Evolutionary conservation across 2,329 filamentous ascomycete genomes (phyloP).

Genomic region (Penicillium polonicum): DNA sequence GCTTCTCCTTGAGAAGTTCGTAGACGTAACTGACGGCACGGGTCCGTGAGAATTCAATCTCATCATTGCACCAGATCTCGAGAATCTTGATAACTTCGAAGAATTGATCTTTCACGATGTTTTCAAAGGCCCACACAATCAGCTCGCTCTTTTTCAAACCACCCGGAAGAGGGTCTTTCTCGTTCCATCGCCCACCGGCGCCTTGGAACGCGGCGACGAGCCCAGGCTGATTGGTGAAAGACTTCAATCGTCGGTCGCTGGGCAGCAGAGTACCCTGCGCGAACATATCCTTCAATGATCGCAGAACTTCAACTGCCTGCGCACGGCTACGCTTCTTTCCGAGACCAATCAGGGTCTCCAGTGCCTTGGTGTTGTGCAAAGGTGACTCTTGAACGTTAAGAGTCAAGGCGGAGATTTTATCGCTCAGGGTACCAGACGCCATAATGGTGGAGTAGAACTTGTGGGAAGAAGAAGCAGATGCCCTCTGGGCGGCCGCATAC

Average conservation of each 20-base stretch:
- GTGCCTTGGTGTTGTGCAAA: slow-evolving; percentile 83
- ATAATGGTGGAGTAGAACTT: slow-evolving; percentile 98
- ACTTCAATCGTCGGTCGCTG: slow-evolving; percentile 72
- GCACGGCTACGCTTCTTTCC: slow-evolving; percentile 93
- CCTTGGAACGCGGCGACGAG: slow-evolving; percentile 70
- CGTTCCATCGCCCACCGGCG: slow-evolving; percentile 62
- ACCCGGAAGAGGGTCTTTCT: slow-evolving; percentile 69
- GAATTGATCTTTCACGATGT: slow-evolving; percentile 91
- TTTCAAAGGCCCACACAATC: slow-evolving; percentile 86
- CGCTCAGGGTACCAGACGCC: slow-evolving; percentile 90
- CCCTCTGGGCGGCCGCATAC: slow-evolving; percentile 69
- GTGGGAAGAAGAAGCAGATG: slow-evolving; percentile 79
- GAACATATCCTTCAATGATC: slow-evolving; percentile 89
- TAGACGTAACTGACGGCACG: slow-evolving; percentile 88
- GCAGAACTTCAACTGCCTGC: slow-evolving; percentile 88
- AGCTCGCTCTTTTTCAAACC: slow-evolving; percentile 73
- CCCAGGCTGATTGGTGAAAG: slow-evolving; percentile 76
- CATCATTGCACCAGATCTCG: slow-evolving; percentile 90
- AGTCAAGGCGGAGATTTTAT: slow-evolving; percentile 94
- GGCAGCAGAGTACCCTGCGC: slow-evolving; percentile 85
- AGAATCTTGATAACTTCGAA: slow-evolving; percentile 91
- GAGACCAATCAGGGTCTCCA: slow-evolving; percentile 77
- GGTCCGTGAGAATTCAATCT: slow-evolving; percentile 88
- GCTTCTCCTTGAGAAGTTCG: slow-evolving; percentile 88
- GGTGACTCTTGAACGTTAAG: slow-evolving; percentile 94